Evolutionary conservation across 805 yeast species (phyloP).

Genomic region (Candida krabiensis): DNA sequence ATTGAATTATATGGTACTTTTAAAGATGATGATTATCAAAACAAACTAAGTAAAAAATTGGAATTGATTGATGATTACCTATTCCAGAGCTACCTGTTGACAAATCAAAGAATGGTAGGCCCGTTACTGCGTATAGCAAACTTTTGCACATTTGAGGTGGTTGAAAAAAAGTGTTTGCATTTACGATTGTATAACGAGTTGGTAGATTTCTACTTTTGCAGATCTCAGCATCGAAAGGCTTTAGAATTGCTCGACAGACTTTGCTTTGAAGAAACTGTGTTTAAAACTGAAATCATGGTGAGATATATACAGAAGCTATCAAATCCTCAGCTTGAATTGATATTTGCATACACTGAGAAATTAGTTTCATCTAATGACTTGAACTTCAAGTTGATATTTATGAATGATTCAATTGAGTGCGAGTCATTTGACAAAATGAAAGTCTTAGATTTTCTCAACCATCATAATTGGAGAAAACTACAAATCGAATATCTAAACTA

Average conservation of each 20-base stretch:
- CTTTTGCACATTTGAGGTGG: conserved; percentile 65
- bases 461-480: conserved; percentile 20
- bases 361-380: conserved; percentile 40
- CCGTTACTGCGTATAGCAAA: conserved; percentile 80
- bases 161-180: conserved; percentile 50
- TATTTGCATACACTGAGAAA: conserved; percentile 58
- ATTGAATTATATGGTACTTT: conserved; percentile 37
- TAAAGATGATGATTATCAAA: conserved; percentile 9
- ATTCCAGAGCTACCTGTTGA: conserved; percentile 70
- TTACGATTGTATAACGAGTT: conserved; percentile 61
- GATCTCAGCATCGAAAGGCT: conserved; percentile 64
- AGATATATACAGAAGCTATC: conserved; percentile 59
- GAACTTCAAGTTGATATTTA: conserved; percentile 52
- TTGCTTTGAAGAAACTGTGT: conserved; percentile 26
- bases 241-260: conserved; percentile 53
- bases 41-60: conserved; percentile 38
- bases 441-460: conserved; percentile 53
- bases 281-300: conserved; percentile 46
- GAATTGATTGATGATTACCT: conserved; percentile 70
- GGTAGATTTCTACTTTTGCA: conserved; percentile 73
- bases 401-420: conserved; percentile 62
- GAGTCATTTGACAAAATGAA: conserved; percentile 53
- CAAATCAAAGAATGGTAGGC: conserved; percentile 71
- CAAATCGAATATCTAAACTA: conserved; percentile 53
- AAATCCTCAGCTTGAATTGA: conserved; percentile 47